A percentile compares a stretch with the other conserved stretches of the same genome.
Evolutionary conservation across 768 basidiomycete genomes (phyloP).

Genomic region (Omphalotus guepiniiformis): DNA sequence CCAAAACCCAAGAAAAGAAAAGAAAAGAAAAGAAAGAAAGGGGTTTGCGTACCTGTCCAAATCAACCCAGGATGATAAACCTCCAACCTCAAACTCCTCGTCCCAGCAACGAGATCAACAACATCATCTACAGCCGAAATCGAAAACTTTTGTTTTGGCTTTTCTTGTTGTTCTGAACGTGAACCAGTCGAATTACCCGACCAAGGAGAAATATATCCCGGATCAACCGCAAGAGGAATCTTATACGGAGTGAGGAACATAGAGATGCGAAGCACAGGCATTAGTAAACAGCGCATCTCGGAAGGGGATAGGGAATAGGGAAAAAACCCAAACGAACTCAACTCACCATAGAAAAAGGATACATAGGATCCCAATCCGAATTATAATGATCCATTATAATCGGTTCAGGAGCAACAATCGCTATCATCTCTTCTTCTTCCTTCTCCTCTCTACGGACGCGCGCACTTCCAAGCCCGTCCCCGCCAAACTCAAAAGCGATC

Average conservation of each 20-base stretch:
- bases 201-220: constrained; percentile 51
- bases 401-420: constrained; percentile 33
- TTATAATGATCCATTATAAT: constrained; percentile 74
- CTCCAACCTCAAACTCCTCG: constrained; percentile 63
- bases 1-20: not conserved
- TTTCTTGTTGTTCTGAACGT: constrained; percentile 14
- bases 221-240: constrained; percentile 54
- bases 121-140: constrained; percentile 57
- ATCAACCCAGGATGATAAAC: constrained; percentile 79
- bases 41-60: constrained; percentile 62
- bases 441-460: too few relatives aligned
- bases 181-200: too few relatives aligned
- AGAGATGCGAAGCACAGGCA: too few relatives aligned
- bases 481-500: constrained; percentile 60
- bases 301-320: not conserved
- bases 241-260: constrained; percentile 87
- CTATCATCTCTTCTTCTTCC: too few relatives aligned
- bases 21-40: not conserved
- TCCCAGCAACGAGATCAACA: constrained; percentile 52
- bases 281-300: constrained; percentile 3
- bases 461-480: too few relatives aligned
- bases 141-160: constrained; percentile 35
- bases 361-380: constrained; percentile 83
- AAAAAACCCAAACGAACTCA: constrained; percentile 5
- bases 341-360: constrained; percentile 72